Evolutionary conservation across 768 basidiomycete genomes (phyloP), one percentile per base, ranked within the genome.

Genomic region (Lactifluus rugatus): DNA sequence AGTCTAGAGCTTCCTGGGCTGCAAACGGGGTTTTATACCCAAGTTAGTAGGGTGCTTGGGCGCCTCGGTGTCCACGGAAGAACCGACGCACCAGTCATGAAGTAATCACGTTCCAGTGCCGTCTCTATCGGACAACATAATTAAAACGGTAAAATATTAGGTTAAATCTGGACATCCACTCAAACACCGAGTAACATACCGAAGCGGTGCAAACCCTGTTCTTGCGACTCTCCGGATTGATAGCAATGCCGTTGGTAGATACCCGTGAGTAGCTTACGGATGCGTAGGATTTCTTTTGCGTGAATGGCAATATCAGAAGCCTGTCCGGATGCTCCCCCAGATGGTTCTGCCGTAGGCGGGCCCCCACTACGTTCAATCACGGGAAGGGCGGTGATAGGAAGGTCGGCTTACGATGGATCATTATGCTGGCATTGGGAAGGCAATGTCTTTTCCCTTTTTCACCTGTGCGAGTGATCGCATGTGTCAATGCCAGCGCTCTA

Each of bases 221-320:
- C 80, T 55, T 79, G 73, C 56, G 69, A 76, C 73, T 96, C 93
- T 31, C 76, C 82, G 48, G 76, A 73, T 63, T 76, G 80, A 17
- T 72, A 78, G 71, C 94, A 96, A 68, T 97, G 94, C 62, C 77
- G 78, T 69, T 89, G 89, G 75, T 96, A 96, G 68, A 96, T 93
- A 51, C 80, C 77, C 19, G 94, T 96, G 53, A 97, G 75, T 4
- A 85, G 70, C 60, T 88, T 81, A 45, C 94, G 80, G 61, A 94
- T 85, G 42, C 93, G 84, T 26, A 98, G 78, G 66, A 98, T 98
- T 73, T 97, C 93, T 70, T 88, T 89, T 3, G 95, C 95, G 68
- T 95, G 92, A 61, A 95, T 94, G n/a, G 93, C 91, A 64, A 98
- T 95, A 72, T 98, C 95, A 41, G 87, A 86, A 21, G 95, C 95